These are phyloP conservation scores for Populus pruinosa DNA, from an alignment of 345 rosid genomes.

Conservation along the genomic window DNA sequence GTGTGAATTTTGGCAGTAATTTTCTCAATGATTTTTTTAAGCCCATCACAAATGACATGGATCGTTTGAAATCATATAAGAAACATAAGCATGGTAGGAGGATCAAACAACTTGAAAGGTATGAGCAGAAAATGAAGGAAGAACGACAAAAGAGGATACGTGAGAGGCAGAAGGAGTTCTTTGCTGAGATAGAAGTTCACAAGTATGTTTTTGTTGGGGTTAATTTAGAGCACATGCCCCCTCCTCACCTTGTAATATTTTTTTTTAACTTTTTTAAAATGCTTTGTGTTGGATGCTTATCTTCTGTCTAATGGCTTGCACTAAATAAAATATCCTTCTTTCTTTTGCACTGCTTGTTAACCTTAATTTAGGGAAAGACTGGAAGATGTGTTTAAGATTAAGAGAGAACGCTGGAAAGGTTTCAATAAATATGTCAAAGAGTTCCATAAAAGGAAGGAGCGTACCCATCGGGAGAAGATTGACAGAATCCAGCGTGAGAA, in stretches of 20 bases:
- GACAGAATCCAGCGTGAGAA: constrained; percentile 96
- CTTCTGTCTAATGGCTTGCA: not conserved
- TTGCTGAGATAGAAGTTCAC: constrained; percentile 85
- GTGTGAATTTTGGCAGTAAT: constrained; percentile 47
- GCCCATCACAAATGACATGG: constrained; percentile 67
- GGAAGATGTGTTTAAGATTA: constrained; percentile 70
- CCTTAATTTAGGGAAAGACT: constrained; percentile 67
- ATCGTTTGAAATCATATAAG: constrained; percentile 66
- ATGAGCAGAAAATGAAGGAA: constrained; percentile 90
- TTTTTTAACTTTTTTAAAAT: not conserved
- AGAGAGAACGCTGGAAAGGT: constrained; percentile 90
- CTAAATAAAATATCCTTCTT: not conserved
- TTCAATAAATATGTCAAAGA: constrained; percentile 84
- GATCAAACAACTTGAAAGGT: constrained; percentile 75
- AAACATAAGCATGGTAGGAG: constrained; percentile 91
- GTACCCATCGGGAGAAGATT: constrained; percentile 83
- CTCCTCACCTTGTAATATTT: not conserved
- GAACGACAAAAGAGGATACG: constrained; percentile 92
- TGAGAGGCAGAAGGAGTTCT: constrained; percentile 95
- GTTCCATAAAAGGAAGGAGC: constrained; percentile 88
- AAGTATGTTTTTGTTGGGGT: constrained; percentile 42
- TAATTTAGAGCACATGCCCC: not conserved
- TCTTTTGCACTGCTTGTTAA: constrained; percentile 22
- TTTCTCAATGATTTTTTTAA: constrained; percentile 75
- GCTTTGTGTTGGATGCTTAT: not conserved